Evolutionary conservation across 805 yeast species (phyloP).

Genomic region (Candida schatavii): DNA sequence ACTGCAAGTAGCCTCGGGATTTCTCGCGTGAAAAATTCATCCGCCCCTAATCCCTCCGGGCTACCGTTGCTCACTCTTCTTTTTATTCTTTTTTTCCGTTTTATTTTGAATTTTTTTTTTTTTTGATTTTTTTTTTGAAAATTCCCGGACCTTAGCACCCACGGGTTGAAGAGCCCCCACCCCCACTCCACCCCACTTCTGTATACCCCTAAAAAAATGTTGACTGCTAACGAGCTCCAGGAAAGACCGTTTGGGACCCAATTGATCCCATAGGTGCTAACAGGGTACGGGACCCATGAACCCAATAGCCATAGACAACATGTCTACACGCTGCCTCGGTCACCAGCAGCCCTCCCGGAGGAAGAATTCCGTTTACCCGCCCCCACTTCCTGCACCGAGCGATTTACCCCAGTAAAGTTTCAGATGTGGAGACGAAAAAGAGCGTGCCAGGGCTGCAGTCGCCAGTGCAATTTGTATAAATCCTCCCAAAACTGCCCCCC

Average conservation of each 20-base stretch:
- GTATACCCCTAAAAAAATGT: too few relatives aligned
- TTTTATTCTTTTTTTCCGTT: not conserved
- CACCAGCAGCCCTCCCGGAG: not conserved
- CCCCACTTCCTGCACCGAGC: not conserved
- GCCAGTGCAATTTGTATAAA: not conserved
- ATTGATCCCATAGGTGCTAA: not conserved
- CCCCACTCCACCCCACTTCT: too few relatives aligned
- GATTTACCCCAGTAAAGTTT: conserved; percentile 1
- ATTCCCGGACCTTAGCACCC: too few relatives aligned
- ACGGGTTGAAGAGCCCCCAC: too few relatives aligned
- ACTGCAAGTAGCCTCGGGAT: not conserved
- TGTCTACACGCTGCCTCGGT: conserved; percentile 1
- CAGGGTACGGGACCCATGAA: not conserved
- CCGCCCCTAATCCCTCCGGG: not conserved
- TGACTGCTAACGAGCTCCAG: not conserved
- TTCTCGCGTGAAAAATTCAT: not conserved
- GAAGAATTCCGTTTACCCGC: conserved; percentile 1
- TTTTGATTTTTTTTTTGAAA: not conserved
- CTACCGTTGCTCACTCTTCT: too few relatives aligned
- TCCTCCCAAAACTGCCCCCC: not conserved
- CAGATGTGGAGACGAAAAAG: not conserved
- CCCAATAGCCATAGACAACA: too few relatives aligned
- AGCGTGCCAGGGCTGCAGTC: not conserved
- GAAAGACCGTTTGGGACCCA: not conserved
- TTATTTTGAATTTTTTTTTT: too few relatives aligned